A percentile compares a stretch with the other conserved stretches of the same genome.
Evolutionary conservation across 306 rosid genomes (phyloP).

Genomic region (Cyamopsis tetragonoloba): DNA sequence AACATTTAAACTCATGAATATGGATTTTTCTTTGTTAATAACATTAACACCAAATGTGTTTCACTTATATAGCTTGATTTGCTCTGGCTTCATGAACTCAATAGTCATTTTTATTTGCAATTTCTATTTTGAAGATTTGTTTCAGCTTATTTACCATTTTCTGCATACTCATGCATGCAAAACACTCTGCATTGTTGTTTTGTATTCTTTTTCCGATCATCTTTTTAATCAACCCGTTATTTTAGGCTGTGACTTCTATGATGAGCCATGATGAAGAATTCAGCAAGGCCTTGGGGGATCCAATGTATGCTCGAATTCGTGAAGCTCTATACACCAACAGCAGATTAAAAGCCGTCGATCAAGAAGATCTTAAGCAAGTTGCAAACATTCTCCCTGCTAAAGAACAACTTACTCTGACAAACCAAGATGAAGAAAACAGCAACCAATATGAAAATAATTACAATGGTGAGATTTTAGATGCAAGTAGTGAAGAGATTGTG

Average conservation of each 20-base stretch:
- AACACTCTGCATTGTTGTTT: neutral
- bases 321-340: constrained; percentile 36
- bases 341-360: constrained; percentile 30
- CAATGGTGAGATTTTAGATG: constrained; percentile 6
- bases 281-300: constrained; percentile 54
- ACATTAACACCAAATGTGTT: neutral
- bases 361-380: constrained; percentile 22
- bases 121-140: neutral
- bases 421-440: constrained; percentile 22
- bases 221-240: constrained; percentile 5
- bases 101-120: neutral
- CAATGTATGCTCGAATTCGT: constrained; percentile 53
- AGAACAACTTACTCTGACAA: constrained; percentile 20
- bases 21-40: neutral
- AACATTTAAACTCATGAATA: neutral
- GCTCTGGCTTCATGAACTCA: neutral
- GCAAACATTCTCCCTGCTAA: constrained; percentile 28
- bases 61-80: constrained; percentile 3
- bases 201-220: neutral
- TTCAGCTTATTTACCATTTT: constrained; percentile 7
- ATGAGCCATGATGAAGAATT: constrained; percentile 50
- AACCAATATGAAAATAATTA: constrained; percentile 24
- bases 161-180: neutral
- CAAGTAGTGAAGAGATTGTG: constrained; percentile 39
- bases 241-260: constrained; percentile 70